A percentile compares a stretch with the other conserved stretches of the same genome.
Evolutionary conservation across 106 monocot species (phyloP).

Genomic region (Triglochin maritima): DNA sequence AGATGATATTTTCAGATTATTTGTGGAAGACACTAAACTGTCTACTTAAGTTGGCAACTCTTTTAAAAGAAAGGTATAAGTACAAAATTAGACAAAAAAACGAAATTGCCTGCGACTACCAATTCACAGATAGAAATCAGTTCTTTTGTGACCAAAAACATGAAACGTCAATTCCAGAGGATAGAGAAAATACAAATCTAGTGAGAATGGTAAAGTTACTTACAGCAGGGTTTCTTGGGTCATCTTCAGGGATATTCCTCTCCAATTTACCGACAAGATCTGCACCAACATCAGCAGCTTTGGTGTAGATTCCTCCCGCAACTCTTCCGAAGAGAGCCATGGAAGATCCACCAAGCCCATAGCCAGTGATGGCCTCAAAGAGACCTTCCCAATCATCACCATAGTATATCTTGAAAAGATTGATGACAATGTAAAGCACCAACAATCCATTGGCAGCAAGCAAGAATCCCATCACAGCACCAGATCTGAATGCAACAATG

Average conservation of each 20-base stretch:
- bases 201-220: slow-evolving; percentile 7
- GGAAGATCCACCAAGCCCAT: slow-evolving; percentile 62
- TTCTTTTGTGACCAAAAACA: background rate
- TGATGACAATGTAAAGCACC: slow-evolving; percentile 51
- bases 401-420: slow-evolving; percentile 48
- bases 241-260: slow-evolving; percentile 59
- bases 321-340: slow-evolving; percentile 70
- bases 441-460: slow-evolving; percentile 52
- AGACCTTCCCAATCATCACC: slow-evolving; percentile 68
- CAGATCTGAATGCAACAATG: slow-evolving; percentile 48
- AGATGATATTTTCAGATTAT: no score
- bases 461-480: slow-evolving; percentile 55
- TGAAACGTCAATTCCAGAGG: background rate
- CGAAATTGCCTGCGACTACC: background rate
- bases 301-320: slow-evolving; percentile 56
- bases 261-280: slow-evolving; percentile 64
- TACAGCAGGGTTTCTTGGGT: slow-evolving; percentile 66
- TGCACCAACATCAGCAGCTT: slow-evolving; percentile 65
- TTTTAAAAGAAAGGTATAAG: no score
- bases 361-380: slow-evolving; percentile 61
- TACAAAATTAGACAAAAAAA: background rate
- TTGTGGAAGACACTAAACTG: no score
- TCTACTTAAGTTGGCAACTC: no score
- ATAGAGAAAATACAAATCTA: background rate
- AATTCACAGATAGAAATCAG: background rate